Evolutionary conservation across 73 alveolate genomes (phyloP).

Genomic region (Diophrys appendiculata): DNA sequence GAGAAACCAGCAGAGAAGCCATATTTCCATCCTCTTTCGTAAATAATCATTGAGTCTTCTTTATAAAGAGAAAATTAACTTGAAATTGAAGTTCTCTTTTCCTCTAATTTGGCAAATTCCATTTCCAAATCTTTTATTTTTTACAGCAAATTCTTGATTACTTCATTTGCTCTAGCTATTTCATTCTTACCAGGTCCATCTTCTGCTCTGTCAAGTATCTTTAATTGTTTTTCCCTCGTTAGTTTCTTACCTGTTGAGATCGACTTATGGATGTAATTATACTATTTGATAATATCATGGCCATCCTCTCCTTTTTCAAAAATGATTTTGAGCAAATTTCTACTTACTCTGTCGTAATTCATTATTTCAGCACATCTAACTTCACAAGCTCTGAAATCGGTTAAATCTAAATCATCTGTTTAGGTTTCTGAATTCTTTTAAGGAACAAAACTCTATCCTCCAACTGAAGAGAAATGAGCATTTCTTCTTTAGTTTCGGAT

Average conservation of each 20-base stretch:
- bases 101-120: constrained; percentile 2
- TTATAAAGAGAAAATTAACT: neutral
- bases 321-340: constrained; percentile 25
- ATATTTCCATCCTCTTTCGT: neutral
- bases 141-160: neutral
- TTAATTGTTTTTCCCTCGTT: neutral
- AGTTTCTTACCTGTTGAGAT: neutral
- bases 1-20: constrained; percentile 36
- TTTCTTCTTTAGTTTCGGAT: neutral
- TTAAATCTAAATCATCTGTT: constrained; percentile 47
- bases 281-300: neutral
- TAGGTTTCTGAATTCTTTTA: neutral
- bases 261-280: neutral
- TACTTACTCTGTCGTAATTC: constrained; percentile 46
- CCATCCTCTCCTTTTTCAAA: constrained; percentile 15
- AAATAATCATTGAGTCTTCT: neutral
- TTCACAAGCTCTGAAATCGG: constrained; percentile 26
- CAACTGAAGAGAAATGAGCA: constrained; percentile 12
- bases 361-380: constrained; percentile 33
- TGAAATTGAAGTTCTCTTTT: neutral
- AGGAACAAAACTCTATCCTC: neutral
- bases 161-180: neutral
- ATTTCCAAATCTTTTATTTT: neutral
- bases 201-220: neutral
- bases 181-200: neutral